phyloP scores from a whole-genome alignment of 2,329 filamentous ascomycete genomes.

The Fusarium odoratissimum region DNA sequence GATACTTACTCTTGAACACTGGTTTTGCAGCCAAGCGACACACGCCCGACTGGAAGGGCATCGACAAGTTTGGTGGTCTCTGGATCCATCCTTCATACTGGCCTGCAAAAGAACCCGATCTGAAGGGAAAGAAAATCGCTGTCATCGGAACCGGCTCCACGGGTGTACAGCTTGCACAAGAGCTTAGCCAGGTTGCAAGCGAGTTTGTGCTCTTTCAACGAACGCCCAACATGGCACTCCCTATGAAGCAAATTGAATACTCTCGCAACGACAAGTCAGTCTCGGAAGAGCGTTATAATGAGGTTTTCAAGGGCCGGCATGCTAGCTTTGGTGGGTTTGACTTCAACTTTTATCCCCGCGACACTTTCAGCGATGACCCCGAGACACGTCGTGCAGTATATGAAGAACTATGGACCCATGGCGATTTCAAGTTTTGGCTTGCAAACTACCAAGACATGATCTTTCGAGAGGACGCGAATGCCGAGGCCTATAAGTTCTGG shows the following conservation, averaged over 20 bases:
- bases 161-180: fast-evolving
- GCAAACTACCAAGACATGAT: slow-evolving; percentile 60
- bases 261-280: fast-evolving
- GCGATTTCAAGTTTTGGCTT: slow-evolving; percentile 61
- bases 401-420: slow-evolving; percentile 53
- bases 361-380: background rate
- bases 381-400: background rate
- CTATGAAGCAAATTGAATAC: background rate
- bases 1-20: background rate
- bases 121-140: background rate
- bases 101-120: background rate
- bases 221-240: background rate
- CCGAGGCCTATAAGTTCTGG: slow-evolving; percentile 62
- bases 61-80: background rate
- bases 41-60: background rate
- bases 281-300: fast-evolving
- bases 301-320: background rate
- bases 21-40: background rate
- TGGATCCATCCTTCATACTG: background rate
- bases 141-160: background rate
- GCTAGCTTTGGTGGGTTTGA: background rate
- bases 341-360: background rate
- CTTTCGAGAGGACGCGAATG: slow-evolving; percentile 56
- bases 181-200: background rate
- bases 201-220: background rate